Base-by-base conservation (phyloP, 495 filamentous ascomycete genomes). In the Talaromyces liani region DNA sequence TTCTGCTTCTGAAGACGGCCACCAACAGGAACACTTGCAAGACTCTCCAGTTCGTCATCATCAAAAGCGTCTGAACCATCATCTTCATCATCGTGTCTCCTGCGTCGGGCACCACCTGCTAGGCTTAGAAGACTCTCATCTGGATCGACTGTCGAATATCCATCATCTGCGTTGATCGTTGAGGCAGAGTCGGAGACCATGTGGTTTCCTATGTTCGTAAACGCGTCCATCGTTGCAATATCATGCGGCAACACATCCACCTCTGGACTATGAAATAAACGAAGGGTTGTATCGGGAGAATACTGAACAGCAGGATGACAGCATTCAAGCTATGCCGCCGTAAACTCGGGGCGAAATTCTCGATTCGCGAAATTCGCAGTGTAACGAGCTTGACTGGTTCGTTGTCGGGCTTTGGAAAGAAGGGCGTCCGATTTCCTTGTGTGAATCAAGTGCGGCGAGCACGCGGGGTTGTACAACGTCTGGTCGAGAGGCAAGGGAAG, bases 1-100 rank as follows among this genome's bases (percentile, higher is more conserved):
- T 85, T 82, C 54, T 87, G 73, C 49, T 80, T 84, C 62, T 92
- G 83, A 64, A 82, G 80, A 69, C 88, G 89, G 66, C 86, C 85
- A 62, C 88, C 89, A 39, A 92, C 84, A 3, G 90, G 87, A 54
- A 90, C 87, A 72, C 92, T 96, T n/a, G 88, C 88, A 69, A 95
- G 81, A 69, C 93, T 97, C 76, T 97, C 91, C 64, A 89, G 81
- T 72, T 98, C 94, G 65, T 98, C 94, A 66, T 96, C 92, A 56
- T 92, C 91, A 64, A 89, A 89, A 60, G 83, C 82, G 69, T 95
- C 91, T 27, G 90, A 90, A 55, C 83, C 87, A 64, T 97, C 92
- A 69, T 97, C 93, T 67, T 97, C 93, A 63, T 88, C 85, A 69
- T 92, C 89, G 65, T 87, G 78, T 80, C 90, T 77, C 80, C 94